A percentile compares a stretch with the other conserved stretches of the same genome.
Evolutionary conservation across 2,329 filamentous ascomycete species (phyloP).

Genomic region (Colletotrichum tamarilloi): DNA sequence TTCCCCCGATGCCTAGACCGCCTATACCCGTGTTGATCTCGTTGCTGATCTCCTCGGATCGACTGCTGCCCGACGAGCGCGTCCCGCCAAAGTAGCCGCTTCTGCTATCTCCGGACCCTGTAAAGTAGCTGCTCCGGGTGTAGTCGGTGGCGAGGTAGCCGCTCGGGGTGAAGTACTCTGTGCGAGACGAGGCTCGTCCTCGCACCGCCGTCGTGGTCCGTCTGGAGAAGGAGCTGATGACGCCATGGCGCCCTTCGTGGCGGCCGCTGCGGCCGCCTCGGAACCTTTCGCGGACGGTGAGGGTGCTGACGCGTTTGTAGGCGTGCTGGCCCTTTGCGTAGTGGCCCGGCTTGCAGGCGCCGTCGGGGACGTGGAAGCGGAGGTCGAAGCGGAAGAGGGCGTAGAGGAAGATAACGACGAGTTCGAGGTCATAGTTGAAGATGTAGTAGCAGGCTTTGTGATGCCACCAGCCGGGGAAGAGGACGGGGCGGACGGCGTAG

Average conservation of each 20-base stretch:
- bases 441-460: conserved; percentile 80
- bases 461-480: conserved; percentile 74
- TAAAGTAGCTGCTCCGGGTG: neutral
- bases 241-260: neutral
- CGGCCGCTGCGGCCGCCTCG: neutral
- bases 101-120: neutral
- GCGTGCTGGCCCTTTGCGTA: conserved; percentile 46
- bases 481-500: conserved; percentile 61
- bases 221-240: neutral
- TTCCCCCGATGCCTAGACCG: neutral
- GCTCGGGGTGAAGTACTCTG: conserved; percentile 9
- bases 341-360: conserved; percentile 68
- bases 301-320: conserved; percentile 29
- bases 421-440: conserved; percentile 82
- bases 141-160: conserved; percentile 2
- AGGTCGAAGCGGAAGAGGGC: conserved; percentile 76
- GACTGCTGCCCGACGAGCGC: conserved; percentile 1
- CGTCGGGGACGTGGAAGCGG: conserved; percentile 73
- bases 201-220: neutral
- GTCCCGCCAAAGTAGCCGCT: neutral
- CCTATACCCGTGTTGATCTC: neutral
- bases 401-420: conserved; percentile 76
- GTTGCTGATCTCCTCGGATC: conserved; percentile 8
- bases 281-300: conserved; percentile 11
- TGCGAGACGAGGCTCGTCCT: conserved; percentile 1